Base-by-base conservation (phyloP, 768 basidiomycete species). In the Flagelloscypha sp. region DNA sequence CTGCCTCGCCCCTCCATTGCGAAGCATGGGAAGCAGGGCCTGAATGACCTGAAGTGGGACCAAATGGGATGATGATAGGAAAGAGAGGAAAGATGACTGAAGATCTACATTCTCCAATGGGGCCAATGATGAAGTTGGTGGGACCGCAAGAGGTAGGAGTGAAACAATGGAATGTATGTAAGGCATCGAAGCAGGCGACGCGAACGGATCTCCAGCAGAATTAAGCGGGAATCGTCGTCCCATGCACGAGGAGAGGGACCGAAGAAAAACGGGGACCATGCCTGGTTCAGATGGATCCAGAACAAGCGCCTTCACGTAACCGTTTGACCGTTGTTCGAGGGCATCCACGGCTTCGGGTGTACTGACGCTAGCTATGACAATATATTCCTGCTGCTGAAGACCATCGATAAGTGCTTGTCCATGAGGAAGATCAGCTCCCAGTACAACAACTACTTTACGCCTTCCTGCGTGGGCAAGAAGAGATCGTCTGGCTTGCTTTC, bases 141-240 rank as follows among this genome's bases (percentile, higher is more conserved):
- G 43, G 3, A 58, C 48, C 10, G 70, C 48, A 23, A 88, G 66
- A 34, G 79, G 70, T 42, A 88, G 69, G 20, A 88, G 66, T 27
- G 84, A 88, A 46, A 93, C 68, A 45, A 89, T 63, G 15, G 85
- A 81, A 43, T 84, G 78, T 28, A 93, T 66, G 55, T 83, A 76
- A 3, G 83, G 76, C 49, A 78, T 69, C 12, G 76, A 57, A 18
- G 75, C 62, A 16, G 79, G 74, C 1, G 79, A 66, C 16, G 69
- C 74, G 52, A 79, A 85, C 2, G 89, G 88, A 54, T 93, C 90
- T 17, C 89, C 89, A 3, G 83, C 62, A 6, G 76, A 57, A 22
- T 72, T 78, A 45, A 87, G 71, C 3, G 89, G 89, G 59, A 88
- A 93, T 31, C 77, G 74, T 43, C 86, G 79, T 12, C 83, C 82